Conservation (phyloP, 2,329 filamentous ascomycete species). For the Penicillium hesseltinei region DNA sequence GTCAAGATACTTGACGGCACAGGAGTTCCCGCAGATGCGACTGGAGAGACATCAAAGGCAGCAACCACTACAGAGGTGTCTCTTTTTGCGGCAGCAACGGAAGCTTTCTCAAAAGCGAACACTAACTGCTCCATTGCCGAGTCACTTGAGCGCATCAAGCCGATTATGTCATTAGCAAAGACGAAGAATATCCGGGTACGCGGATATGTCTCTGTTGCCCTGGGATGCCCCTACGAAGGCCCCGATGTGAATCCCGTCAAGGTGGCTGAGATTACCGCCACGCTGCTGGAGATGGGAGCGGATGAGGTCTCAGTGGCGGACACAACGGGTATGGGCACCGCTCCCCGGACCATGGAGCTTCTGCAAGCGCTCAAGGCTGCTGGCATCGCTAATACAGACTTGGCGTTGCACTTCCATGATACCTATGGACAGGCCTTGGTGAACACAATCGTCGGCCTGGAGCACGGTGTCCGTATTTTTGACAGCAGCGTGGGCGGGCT, state of each 20-base stretch:
- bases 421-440: constrained; percentile 65
- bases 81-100: constrained; percentile 64
- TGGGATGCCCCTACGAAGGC: constrained; percentile 66
- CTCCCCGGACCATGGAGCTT: constrained; percentile 58
- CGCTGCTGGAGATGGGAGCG: constrained; percentile 63
- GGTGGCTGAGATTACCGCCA: constrained; percentile 61
- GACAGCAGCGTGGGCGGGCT: constrained; percentile 63
- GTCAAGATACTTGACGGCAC: constrained; percentile 52
- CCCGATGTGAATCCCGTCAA: constrained; percentile 59
- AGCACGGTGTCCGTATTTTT: constrained; percentile 63
- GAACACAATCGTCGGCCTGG: constrained; percentile 61
- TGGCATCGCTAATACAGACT: constrained; percentile 58
- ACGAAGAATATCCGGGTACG: constrained; percentile 57
- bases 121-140: constrained; percentile 65
- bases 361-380: constrained; percentile 59
- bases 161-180: constrained; percentile 57
- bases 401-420: constrained; percentile 66
- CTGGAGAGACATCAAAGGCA: constrained; percentile 27
- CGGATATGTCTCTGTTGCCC: constrained; percentile 63
- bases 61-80: constrained; percentile 55
- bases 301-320: constrained; percentile 66
- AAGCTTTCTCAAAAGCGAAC: constrained; percentile 63
- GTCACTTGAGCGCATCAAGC: constrained; percentile 58
- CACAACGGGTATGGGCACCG: constrained; percentile 67
- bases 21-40: constrained; percentile 32